Evolutionary conservation across 306 rosid species (phyloP), one percentile per base, ranked within the genome.

Genomic region (Delonix regia): DNA sequence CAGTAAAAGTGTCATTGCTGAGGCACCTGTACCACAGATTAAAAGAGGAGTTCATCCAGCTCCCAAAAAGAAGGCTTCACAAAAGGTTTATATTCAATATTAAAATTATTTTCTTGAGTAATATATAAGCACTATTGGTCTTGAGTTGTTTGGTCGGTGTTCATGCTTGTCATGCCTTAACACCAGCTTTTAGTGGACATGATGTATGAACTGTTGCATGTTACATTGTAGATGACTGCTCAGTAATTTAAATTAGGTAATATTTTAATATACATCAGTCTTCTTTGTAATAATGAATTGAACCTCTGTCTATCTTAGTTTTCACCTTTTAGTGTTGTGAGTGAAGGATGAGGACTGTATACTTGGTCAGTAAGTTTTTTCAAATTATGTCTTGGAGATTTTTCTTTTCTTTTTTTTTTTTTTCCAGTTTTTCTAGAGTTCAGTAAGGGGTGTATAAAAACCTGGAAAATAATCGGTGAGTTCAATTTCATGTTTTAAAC

Each of bases 21-120:
- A 85, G 74, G 85, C 84, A 76, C 85, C 85, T 77, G 88, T 85
- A 21, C 69, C 78, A 60, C 87, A 85, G 73, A 59, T 47, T 67
- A 88, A 82, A 78, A 91, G 69, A 80, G 82, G 78, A 73, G 59
- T 91, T 76, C 83, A 86, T 71, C 79, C 92, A 73, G 83, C 87
- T 80, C 74, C 90, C 66, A 88, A 83, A 81, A 93, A 66, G 78
- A 85, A 73, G 83, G 68, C 88, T 66, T 68, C 96, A 11, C 90
- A 84, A 52, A 93, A 90, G 98, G 99, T 89, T 21, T 22, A 83
- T 18, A n/a, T 48, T 44, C 65, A 22, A 62, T 28, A 19, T 75
- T 11, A 27, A 34, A 30, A 12, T 47, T 4, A 30, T 9, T 57
- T 15, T 34, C 60, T 36, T 18, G 33, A 27, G n/a, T 57, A 30